Conservation (phyloP, 371 early-diverging fungal species). For the Apophysomyces elegans region DNA sequence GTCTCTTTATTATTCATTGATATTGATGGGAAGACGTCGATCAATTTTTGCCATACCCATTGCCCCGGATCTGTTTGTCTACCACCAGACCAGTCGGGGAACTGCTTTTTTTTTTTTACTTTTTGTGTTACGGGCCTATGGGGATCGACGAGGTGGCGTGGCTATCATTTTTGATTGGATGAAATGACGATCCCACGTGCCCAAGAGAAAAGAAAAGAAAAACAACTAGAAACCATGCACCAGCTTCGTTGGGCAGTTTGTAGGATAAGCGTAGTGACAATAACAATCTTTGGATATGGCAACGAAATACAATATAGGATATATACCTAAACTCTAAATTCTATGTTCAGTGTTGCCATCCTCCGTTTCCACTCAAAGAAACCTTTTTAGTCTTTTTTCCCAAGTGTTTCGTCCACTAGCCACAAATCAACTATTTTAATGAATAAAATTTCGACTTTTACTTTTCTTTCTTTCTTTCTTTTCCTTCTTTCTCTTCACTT, state of each 20-base stretch:
- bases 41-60: conserved; percentile 4
- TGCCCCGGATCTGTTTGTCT: not conserved
- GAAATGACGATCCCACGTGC: conserved; percentile 6
- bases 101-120: conserved; percentile 3
- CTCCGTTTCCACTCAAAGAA: not conserved
- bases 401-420: conserved; percentile 4
- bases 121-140: not conserved
- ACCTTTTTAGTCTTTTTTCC: not conserved
- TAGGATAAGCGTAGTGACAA: no score
- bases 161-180: conserved; percentile 1
- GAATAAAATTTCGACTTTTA: not conserved
- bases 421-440: conserved; percentile 5
- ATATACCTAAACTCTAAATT: not conserved
- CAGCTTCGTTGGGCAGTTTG: no score
- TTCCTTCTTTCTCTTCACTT: conserved; percentile 7
- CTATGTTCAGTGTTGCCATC: not conserved
- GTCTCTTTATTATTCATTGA: not conserved
- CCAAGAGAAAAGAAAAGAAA: not conserved
- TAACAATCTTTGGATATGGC: no score
- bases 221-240: not conserved
- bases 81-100: conserved; percentile 7
- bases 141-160: conserved; percentile 7
- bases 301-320: not conserved
- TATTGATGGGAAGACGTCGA: not conserved
- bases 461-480: not conserved